These are phyloP conservation scores for Aaosphaeria pasadenensis DNA, from an alignment of 2,329 filamentous ascomycete genomes.

Conservation along the genomic window DNA sequence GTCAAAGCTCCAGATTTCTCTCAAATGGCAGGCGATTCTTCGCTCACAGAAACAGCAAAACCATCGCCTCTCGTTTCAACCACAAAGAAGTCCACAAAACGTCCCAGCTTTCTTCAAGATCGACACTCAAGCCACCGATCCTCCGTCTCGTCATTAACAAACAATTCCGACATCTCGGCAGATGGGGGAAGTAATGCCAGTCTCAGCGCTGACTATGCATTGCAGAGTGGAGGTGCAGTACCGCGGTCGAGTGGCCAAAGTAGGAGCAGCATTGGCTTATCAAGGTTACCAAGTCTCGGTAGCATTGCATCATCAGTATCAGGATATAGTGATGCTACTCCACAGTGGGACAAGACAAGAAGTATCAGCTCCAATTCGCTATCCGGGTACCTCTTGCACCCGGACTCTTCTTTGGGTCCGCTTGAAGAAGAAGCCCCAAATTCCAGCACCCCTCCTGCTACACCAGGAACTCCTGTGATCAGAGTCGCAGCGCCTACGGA, in stretches of 20 bases:
- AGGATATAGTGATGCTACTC: slow-evolving; percentile 47
- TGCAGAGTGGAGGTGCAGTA: slow-evolving; percentile 76
- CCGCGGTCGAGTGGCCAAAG: slow-evolving; percentile 44
- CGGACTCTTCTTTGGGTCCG: slow-evolving; percentile 52
- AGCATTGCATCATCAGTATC: slow-evolving; percentile 79
- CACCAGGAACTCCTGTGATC: slow-evolving; percentile 61
- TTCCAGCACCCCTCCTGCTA: slow-evolving; percentile 56
- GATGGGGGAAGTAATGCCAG: slow-evolving; percentile 73
- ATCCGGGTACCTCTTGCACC: slow-evolving; percentile 22
- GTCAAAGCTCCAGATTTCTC: slow-evolving; percentile 36
- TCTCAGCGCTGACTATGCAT: slow-evolving; percentile 72
- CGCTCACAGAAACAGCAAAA: slow-evolving; percentile 18
- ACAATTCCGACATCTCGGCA: slow-evolving; percentile 52
- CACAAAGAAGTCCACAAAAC: slow-evolving; percentile 33
- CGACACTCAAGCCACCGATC: slow-evolving; percentile 57
- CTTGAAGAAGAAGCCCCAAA: slow-evolving; percentile 58
- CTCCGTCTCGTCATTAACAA: slow-evolving; percentile 56
- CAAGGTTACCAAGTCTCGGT: slow-evolving; percentile 78
- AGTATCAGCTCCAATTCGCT: slow-evolving; percentile 37
- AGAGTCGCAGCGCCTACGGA: slow-evolving; percentile 67
- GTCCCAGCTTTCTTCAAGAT: slow-evolving; percentile 55
- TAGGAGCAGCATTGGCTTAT: slow-evolving; percentile 56
- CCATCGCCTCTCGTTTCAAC: slow-evolving; percentile 17
- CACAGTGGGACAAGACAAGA: slow-evolving; percentile 40
- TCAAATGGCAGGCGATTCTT: slow-evolving; percentile 25